Evolutionary conservation across 1,284 basidiomycete species (phyloP), one percentile per base, ranked within the genome.

Genomic region (Kwoniella shivajii): DNA sequence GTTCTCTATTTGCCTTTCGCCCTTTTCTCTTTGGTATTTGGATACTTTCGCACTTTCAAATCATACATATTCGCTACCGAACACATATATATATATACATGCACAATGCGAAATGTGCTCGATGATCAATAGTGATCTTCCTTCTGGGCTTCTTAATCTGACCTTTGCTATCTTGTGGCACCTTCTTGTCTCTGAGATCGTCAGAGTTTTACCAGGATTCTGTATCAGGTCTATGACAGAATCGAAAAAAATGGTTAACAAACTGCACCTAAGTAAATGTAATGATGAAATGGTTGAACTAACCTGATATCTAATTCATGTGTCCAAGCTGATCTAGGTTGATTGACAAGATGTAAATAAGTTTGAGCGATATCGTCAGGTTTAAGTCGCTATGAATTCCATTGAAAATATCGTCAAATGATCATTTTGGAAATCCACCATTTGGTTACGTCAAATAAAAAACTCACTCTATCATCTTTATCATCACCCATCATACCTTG

Each of bases 291-390:
- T n/a, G n/a, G n/a, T 31, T n/a, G 14, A 3, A 59, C 67, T 57
- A 51, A 65, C 66, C 72, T 56, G 31, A 73, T 20, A 55, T 77
- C 73, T 22, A 77, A 53, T 58, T 77, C 78, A 30, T 77, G 73
- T 3, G 75, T 78, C 73, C 75, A 78, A 11, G 62, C 63, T 10
- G 61, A 61, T 16, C 55, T 60, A 13, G 63, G 67, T 61, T 80
- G 79, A 27, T 76, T 61, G 37, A 76, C 57, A 14, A 80, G 48
- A 45, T 64, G 62, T 18, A 76, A 48, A 50, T 77, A 77, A 0
- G 70, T 69, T 41, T 74, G 47, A 20, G 63, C 63, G 31, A 63
- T 59, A 29, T 62, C 62, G 16, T 62, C 57, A 5, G 62, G 59
- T 22, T 62, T 54, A 14, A 64, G 39, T 16, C 48, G 37, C 59